These are phyloP conservation scores for Cicer cuneatum DNA, from an alignment of 306 rosid species.

Conservation along the genomic window DNA sequence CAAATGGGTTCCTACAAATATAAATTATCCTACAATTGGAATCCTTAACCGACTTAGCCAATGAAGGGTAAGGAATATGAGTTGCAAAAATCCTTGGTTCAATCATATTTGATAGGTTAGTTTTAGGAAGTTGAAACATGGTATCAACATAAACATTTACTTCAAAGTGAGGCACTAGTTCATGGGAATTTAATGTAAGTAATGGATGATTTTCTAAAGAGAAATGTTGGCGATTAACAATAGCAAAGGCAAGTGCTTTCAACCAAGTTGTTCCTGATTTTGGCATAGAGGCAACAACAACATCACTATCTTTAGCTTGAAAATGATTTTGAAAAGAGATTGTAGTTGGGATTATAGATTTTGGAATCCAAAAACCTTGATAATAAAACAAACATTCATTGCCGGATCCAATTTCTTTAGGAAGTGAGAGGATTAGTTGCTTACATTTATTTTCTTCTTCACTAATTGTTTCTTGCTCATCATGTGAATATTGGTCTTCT, in stretches of 20 bases:
- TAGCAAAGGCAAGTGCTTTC: slow-evolving; percentile 57
- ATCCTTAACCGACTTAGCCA: slow-evolving; percentile 46
- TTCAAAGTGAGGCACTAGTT: slow-evolving; percentile 61
- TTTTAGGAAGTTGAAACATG: slow-evolving; percentile 23
- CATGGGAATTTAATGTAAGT: slow-evolving; percentile 54
- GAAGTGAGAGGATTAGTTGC: too few species aligned
- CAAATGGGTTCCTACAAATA: slow-evolving; percentile 61
- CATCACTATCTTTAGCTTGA: slow-evolving; percentile 51
- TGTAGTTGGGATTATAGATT: slow-evolving; percentile 44
- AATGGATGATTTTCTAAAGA: slow-evolving; percentile 48
- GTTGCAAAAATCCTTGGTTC: slow-evolving; percentile 62
- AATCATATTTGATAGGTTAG: slow-evolving; percentile 31
- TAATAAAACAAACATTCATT: neutral
- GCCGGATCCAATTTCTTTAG: too few species aligned
- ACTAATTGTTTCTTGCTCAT: too few species aligned
- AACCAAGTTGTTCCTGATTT: slow-evolving; percentile 76
- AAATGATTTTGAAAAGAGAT: slow-evolving; percentile 51
- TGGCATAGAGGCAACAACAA: slow-evolving; percentile 50
- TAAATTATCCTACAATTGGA: slow-evolving; percentile 52
- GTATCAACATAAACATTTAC: slow-evolving; percentile 40
- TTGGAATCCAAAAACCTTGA: slow-evolving; percentile 62
- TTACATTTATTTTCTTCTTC: too few species aligned
- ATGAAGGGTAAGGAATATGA: slow-evolving; percentile 52
- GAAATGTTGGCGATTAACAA: slow-evolving; percentile 41
- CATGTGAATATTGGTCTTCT: too few species aligned